Evolutionary conservation across 2,329 filamentous ascomycete species (phyloP).

Genomic region (Daldinia eschscholtzii): DNA sequence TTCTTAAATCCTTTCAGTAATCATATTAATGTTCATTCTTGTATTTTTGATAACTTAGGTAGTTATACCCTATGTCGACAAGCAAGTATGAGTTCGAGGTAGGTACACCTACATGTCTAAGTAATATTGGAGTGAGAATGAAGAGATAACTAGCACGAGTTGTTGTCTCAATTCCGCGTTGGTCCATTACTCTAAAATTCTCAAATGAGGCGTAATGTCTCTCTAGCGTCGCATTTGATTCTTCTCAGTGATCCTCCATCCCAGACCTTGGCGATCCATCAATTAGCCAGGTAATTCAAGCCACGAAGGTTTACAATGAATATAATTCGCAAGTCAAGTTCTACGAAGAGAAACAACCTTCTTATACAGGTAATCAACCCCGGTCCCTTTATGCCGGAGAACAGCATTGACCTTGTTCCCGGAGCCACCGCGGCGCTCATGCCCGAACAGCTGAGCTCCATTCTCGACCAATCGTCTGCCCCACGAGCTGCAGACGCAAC

Average conservation of each 20-base stretch:
- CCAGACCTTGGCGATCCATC: constrained; percentile 6
- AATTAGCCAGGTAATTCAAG: constrained; percentile 28
- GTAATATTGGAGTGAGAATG: not conserved
- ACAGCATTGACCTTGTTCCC: constrained; percentile 23
- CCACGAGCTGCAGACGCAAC: constrained; percentile 39
- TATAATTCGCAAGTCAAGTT: not conserved
- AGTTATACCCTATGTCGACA: not conserved
- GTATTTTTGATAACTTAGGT: not conserved
- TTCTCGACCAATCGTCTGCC: constrained; percentile 45
- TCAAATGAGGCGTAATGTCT: constrained; percentile 4
- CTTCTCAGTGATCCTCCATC: not conserved
- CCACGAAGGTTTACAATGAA: constrained; percentile 7
- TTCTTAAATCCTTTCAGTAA: not conserved
- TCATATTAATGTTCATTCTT: not conserved
- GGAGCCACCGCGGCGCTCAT: constrained; percentile 9
- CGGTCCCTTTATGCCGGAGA: constrained; percentile 28
- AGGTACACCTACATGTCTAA: not conserved
- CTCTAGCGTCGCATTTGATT: constrained; percentile 12
- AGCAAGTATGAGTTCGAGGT: not conserved
- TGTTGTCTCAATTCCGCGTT: not conserved
- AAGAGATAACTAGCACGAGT: not conserved
- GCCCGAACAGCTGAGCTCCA: constrained; percentile 5
- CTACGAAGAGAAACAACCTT: constrained; percentile 20
- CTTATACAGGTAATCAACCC: constrained; percentile 27
- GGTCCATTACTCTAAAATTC: not conserved